Evolutionary conservation across 2,329 filamentous ascomycete species (phyloP), one percentile per base, ranked within the genome.

Genomic region (Trichoderma polysporum): DNA sequence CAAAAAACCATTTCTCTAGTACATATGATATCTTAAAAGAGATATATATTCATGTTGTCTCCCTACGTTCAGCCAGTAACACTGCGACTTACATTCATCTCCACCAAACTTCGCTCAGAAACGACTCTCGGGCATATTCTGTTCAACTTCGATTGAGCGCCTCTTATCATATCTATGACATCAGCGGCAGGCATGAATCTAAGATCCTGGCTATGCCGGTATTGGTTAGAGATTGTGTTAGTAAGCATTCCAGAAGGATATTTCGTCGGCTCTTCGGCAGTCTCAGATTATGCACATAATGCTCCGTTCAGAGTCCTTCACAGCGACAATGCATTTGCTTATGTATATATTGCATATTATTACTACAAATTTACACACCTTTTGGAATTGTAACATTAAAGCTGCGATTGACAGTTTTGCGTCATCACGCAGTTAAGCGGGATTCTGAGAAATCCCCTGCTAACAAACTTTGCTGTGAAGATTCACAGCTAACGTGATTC

Each of bases 151-250:
- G 9, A 22, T 45, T 8, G n/a, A 10, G 9, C 12, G 8, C 12
- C 41, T 45, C 35, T 1, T 33, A 53, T 41, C 60, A 13, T 54
- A 54, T 63, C 60, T 41, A 63, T 63, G 60, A 63, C 60, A 45
- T 63, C 60, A 54, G 8, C 7, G 33, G 8, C 22, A 25, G 15
- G 19, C 25, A 45, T 54, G 25, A n/a, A 54, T 53, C 27, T 19
- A 15, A 45, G 60, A 54, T 63, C 49, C 35, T 1, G 3, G 10
- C 35, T 12, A 45, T 33, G 13, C 60, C 49, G 1, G 2, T 45
- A 31, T 31, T 1, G 25, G 35, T 2, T 52, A 54, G 31, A 25
- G 4, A 3, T 22, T 27, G 1, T 19, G 3, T 33, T 22, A 25
- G 17, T 45, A 12, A 41, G 37, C 27, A 17, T 52, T 63, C 49